Conservation (phyloP, 2,329 filamentous ascomycete species). For the Dothistroma pini region DNA sequence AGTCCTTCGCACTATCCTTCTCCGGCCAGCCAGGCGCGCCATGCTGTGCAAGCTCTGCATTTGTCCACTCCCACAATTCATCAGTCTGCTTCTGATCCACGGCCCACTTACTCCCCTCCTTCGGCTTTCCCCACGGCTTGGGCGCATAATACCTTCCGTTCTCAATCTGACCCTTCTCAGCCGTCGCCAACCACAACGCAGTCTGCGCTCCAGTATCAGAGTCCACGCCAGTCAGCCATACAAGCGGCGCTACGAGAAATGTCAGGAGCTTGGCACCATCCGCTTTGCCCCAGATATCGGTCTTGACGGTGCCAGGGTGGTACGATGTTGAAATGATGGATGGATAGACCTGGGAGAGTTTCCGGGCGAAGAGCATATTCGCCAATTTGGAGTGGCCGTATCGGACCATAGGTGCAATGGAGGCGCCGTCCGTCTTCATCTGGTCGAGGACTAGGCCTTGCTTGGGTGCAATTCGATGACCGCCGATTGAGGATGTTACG, state of each 20-base stretch:
- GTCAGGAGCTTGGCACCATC: constrained; percentile 11
- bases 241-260: neutral
- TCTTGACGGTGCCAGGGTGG: constrained; percentile 51
- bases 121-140: constrained; percentile 23
- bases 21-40: constrained; percentile 17
- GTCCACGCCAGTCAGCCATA: constrained; percentile 10
- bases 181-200: constrained; percentile 28
- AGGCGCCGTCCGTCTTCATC: constrained; percentile 19
- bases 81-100: constrained; percentile 23
- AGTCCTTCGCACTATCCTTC: neutral
- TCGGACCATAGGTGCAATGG: constrained; percentile 11
- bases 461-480: constrained; percentile 8
- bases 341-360: constrained; percentile 45
- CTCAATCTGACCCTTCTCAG: constrained; percentile 21
- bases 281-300: constrained; percentile 37
- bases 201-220: constrained; percentile 24
- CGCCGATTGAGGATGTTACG: constrained; percentile 17
- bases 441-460: constrained; percentile 21
- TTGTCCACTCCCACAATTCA: constrained; percentile 32
- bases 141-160: constrained; percentile 27
- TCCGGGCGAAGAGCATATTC: constrained; percentile 46
- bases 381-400: constrained; percentile 51
- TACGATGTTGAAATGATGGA: constrained; percentile 42
- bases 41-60: constrained; percentile 23
- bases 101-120: constrained; percentile 7